Base-by-base conservation (phyloP, 2,329 filamentous ascomycete genomes). In the Fusarium stilboides region DNA sequence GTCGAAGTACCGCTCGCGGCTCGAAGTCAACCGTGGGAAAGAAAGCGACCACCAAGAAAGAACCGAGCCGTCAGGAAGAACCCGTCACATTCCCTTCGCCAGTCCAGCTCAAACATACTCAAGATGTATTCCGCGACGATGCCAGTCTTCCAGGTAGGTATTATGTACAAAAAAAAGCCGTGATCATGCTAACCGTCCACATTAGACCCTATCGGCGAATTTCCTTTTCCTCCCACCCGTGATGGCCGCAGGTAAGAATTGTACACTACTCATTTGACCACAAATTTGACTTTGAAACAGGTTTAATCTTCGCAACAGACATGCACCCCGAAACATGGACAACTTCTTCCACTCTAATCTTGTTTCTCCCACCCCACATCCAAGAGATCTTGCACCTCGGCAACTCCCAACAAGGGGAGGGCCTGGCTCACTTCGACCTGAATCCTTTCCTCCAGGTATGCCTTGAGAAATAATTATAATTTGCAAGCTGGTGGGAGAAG, bases 271-370 rank as follows among this genome's bases (percentile, higher is more conserved):
- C 19, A 5, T 6, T 15, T 10, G 17, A 26, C 17, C n/a, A 14
- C 15, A 46, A 14, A 43, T 33, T 46, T 75, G 31, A 74, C 26
- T 24, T 40, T 14, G 15, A 12, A 13, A 24, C 26, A 79, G 77
- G 57, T 80, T 77, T 58, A 75, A 77, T 69, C 68, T 75, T 61
- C 77, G 75, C 46, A 74, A 75, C 24, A 76, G 75, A 64, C 75
- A 80, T 20, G 76, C 72, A 19, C 70, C 82, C 34, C 79, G 80
- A 20, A 74, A 77, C 6, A 74, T 83, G 19, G 78, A 79, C 40
- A 70, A 81, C 17, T 75, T 77, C 36, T 76, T 80, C 12, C 80
- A 82, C 50, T 77, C 81, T 17, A 82, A 80, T 59, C 67, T 81
- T 33, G 72, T 74, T 40, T 80, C 79, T n/a, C 79, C 79, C 7